phyloP scores from a whole-genome alignment of 345 rosid species.

The Firmiana major region DNA sequence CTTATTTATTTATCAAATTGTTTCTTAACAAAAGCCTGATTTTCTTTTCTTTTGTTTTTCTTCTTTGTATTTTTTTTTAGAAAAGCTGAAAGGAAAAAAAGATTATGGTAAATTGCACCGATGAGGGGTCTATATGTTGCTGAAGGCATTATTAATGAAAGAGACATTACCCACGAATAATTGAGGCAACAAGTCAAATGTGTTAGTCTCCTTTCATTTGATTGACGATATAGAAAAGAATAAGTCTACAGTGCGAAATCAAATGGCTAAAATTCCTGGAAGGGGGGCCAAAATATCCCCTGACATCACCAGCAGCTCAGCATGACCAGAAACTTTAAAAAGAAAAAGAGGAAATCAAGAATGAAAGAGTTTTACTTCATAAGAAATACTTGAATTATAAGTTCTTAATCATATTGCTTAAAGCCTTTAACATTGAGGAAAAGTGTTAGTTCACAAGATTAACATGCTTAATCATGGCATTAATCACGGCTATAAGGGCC shows the following conservation, averaged over 20 bases:
- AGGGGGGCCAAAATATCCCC: neutral
- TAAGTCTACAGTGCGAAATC: neutral
- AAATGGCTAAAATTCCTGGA: neutral
- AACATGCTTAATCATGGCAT: neutral
- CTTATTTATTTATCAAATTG: too few species aligned
- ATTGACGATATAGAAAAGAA: neutral
- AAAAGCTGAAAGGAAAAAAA: neutral
- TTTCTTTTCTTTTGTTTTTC: neutral
- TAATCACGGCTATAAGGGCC: neutral
- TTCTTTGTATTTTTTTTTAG: neutral
- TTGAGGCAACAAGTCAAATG: constrained; percentile 14
- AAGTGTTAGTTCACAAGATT: neutral
- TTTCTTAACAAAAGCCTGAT: neutral
- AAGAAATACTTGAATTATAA: constrained; percentile 3
- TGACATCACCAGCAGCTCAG: constrained; percentile 25
- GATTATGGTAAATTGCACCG: neutral
- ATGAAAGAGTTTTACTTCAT: neutral
- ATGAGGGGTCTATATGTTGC: neutral
- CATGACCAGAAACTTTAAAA: neutral
- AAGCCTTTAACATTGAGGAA: neutral
- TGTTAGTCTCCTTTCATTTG: neutral
- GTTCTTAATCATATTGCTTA: neutral
- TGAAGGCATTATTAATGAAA: constrained; percentile 17
- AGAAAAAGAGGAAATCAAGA: neutral
- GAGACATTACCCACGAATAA: constrained; percentile 15